Evolutionary conservation across 345 rosid species (phyloP).

Genomic region (Reutealis trisperma): DNA sequence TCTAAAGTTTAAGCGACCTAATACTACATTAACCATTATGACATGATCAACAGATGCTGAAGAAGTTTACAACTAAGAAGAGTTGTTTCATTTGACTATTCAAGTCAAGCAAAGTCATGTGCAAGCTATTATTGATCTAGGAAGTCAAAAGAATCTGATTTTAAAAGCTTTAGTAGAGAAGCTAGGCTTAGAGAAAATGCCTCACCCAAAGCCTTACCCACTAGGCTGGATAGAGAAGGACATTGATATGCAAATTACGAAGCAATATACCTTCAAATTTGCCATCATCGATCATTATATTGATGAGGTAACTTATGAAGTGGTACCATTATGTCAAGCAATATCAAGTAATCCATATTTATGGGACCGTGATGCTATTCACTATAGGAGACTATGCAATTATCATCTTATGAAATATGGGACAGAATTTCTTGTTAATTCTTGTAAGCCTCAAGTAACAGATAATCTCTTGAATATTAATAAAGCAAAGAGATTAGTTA

Average conservation of each 20-base stretch:
- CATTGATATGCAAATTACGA: neutral
- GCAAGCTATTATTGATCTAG: no score
- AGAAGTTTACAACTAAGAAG: neutral
- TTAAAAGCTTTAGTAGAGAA: neutral
- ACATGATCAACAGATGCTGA: neutral
- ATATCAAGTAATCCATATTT: neutral
- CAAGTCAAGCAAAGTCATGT: no score
- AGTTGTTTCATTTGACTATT: neutral
- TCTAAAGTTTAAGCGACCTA: no score
- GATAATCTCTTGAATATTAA: no score
- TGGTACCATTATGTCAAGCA: neutral
- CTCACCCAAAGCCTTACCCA: neutral
- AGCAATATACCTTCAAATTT: neutral
- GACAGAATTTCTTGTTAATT: neutral
- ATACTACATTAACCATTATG: no score
- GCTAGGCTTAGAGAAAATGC: neutral
- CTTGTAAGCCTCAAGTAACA: no score
- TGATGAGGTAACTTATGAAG: neutral
- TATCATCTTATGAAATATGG: neutral
- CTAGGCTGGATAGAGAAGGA: neutral
- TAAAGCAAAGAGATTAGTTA: no score
- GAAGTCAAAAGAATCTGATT: no score
- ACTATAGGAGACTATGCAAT: neutral
- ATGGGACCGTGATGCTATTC: neutral
- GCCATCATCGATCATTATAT: neutral